Percentiles rank a stretch among this genome's conserved stretches.
Evolutionary conservation across 495 filamentous ascomycete genomes (phyloP).

Genomic region (Pseudoneurospora amorphoporcata): DNA sequence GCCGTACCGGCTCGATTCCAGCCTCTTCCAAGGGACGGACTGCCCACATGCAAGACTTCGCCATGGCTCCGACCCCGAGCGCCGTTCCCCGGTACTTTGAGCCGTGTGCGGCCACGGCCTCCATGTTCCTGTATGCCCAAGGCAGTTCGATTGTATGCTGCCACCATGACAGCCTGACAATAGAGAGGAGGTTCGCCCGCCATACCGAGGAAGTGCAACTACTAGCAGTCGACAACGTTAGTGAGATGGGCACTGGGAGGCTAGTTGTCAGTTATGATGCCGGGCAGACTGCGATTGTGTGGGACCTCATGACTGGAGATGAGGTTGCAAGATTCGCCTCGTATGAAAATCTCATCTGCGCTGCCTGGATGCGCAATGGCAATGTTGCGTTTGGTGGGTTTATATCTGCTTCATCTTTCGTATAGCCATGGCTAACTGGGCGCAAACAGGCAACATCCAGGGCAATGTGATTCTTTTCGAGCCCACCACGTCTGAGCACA

Average conservation of each 20-base stretch:
- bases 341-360: conserved; percentile 75
- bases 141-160: conserved; percentile 66
- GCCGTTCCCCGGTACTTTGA: conserved; percentile 50
- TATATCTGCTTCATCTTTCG: neutral
- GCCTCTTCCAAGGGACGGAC: conserved; percentile 32
- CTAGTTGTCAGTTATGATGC: conserved; percentile 89
- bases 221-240: conserved; percentile 84
- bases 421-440: conserved; percentile 9
- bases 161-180: conserved; percentile 82
- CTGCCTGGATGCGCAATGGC: conserved; percentile 94
- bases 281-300: conserved; percentile 87
- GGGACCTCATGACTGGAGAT: conserved; percentile 88
- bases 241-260: conserved; percentile 73
- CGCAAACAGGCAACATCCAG: conserved; percentile 61
- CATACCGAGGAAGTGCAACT: conserved; percentile 76
- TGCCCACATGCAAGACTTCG: conserved; percentile 33
- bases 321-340: conserved; percentile 84
- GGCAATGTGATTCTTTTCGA: conserved; percentile 94
- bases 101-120: conserved; percentile 76
- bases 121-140: conserved; percentile 79
- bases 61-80: conserved; percentile 44
- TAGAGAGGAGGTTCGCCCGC: conserved; percentile 77
- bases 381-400: conserved; percentile 88
- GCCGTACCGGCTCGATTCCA: conserved; percentile 48
- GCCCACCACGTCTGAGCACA: conserved; percentile 84